Base-by-base conservation (phyloP, 2,329 filamentous ascomycete genomes). In the Chaetothyriales sp. region DNA sequence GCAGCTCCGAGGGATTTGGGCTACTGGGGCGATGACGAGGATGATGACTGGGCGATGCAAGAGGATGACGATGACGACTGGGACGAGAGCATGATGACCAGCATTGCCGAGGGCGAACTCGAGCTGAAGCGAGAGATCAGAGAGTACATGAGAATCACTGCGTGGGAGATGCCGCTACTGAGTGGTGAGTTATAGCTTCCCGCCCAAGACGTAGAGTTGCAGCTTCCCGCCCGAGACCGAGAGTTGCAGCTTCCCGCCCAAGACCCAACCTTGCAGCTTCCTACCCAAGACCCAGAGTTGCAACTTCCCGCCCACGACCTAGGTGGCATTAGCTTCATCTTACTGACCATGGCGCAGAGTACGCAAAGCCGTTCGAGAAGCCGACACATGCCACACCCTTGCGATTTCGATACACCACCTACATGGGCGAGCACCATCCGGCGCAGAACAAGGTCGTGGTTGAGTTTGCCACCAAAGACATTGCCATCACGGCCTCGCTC, bases 91-190 rank as follows among this genome's bases (percentile, higher is more conserved):
- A 89, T 95, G 66, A 85, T 98, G 54, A 85, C 85, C 54, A 80
- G 80, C 49, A 76, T 88, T 67, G 92, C 82, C 0, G 89, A 98
- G 69, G 82, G 77, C 50, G 89, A 97, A 71, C 72, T 98, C 60
- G 87, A 95, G 62, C 78, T 92, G 67, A 83, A 94, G 63, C 78
- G 90, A 57, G 89, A 97, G 69, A 77, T 90, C 65, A 79, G 92
- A 73, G 82, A 95, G 63, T 95, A 95, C 67, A 83, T 86, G 47
- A 79, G 92, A 49, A 75, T 95, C 60, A 82, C 86, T 46, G 88
- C 89, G 20, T 98, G 92, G 89, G 92, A 98, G 69, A 86, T 98
- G 84, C 92, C 92, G 8, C 72, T 95, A 56, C 74, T 98, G 54
- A 81, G 83, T 53, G 86, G 89, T 95, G 78, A 68, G 86, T 76